A percentile compares a stretch with the other conserved stretches of the same genome.
phyloP scores from a whole-genome alignment of 1,139 yeast species.

The Sugiyamaella japonica region DNA sequence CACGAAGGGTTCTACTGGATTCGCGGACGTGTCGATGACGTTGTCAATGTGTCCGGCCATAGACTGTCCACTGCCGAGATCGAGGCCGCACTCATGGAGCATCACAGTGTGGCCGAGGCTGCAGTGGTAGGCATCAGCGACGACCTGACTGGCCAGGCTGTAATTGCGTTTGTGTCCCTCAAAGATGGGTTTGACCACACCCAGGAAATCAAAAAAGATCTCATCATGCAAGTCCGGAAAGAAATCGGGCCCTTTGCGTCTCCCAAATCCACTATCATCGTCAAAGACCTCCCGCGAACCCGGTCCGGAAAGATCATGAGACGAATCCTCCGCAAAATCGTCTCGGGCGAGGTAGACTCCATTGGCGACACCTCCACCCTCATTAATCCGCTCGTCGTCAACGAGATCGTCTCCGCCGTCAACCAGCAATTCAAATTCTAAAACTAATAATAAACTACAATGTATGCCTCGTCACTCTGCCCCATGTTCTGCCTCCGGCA shows the following conservation, averaged over 20 bases:
- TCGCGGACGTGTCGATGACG: slow-evolving; percentile 98
- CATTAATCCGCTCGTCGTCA: slow-evolving; percentile 84
- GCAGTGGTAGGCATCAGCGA: slow-evolving; percentile 95
- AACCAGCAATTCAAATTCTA: slow-evolving; percentile 12
- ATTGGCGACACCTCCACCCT: slow-evolving; percentile 92
- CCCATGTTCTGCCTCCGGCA: not conserved
- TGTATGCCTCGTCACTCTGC: not conserved
- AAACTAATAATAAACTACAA: not conserved
- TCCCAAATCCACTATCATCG: slow-evolving; percentile 86
- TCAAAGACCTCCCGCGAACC: slow-evolving; percentile 92
- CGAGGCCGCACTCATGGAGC: slow-evolving; percentile 86
- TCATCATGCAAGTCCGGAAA: slow-evolving; percentile 84
- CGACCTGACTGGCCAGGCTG: slow-evolving; percentile 97
- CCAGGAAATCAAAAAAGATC: slow-evolving; percentile 71
- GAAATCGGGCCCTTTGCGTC: slow-evolving; percentile 99
- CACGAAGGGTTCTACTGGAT: slow-evolving; percentile 98
- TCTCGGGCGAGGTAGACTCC: slow-evolving; percentile 86
- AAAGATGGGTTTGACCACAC: slow-evolving; percentile 57
- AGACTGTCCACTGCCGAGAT: slow-evolving; percentile 96
- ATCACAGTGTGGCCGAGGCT: slow-evolving; percentile 79
- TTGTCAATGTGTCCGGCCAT: slow-evolving; percentile 96
- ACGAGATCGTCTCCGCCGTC: slow-evolving; percentile 57
- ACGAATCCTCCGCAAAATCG: slow-evolving; percentile 91
- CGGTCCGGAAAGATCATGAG: slow-evolving; percentile 99
- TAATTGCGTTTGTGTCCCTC: slow-evolving; percentile 87